Evolutionary conservation across 768 basidiomycete species (phyloP), one percentile per base, ranked within the genome.

Genomic region (Boletus barrowsii): DNA sequence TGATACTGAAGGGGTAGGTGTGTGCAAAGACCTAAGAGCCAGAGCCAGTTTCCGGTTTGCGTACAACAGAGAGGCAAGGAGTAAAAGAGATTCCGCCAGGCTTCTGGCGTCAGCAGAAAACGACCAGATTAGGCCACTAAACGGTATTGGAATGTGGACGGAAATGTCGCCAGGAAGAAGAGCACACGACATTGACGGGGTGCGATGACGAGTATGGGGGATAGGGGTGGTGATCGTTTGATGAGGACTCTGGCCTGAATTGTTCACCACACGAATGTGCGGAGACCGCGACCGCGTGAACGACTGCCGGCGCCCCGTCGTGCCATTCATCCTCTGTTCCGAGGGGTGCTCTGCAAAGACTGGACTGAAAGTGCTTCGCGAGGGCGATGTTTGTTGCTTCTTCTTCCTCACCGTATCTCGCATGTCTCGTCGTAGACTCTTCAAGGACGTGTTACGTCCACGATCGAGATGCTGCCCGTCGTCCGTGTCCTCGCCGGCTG

Each of bases 231-330:
- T 66, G 14, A 51, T 68, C 54, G 46, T 72, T 55, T 57, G 73
- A 70, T 58, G 72, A 61, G 72, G 66, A 14, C 71, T 68, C 39
- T 77, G 79, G 30, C 58, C 59, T 9, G 72, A 59, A 45, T 69
- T 62, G 43, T 64, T 64, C 24, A 65, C 66, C 5, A 66, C 61
- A 40, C 73, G 72, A 14, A 81, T 66, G 11, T 76, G 79, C 40
- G 88, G 87, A 2, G 88, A 89, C 20, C 82, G 82, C 8, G 88
- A 89, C n/a, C 87, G 84, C 36, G 87, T 83, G 62, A 90, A 88
- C 1, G 81, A 67, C 45, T 72, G 71, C 48, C 78, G 75, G 47
- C 67, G 74, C 40, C 65, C 73, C 46, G 59, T 63, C 20, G 75
- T 65, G 8, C 73, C 67, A 33, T 64, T 70, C 65, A 56, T 57